A percentile compares a stretch with the other conserved stretches of the same genome.
Conservation (phyloP, 2,329 filamentous ascomycete genomes). For the Aspergillus pseudotamarii region DNA sequence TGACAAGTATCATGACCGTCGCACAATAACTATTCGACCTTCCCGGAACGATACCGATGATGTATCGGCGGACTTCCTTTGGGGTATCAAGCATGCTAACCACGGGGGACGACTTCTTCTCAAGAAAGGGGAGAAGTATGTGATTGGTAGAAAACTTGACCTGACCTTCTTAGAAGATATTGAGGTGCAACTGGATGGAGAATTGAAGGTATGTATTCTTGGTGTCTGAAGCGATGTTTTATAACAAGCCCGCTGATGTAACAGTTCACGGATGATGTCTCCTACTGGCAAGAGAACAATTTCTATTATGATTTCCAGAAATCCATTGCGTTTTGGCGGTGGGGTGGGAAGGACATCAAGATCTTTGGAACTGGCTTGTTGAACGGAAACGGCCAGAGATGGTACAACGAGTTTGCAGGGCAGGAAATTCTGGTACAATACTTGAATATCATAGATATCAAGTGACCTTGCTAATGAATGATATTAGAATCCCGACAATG, state of each 20-base stretch:
- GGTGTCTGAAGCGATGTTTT: neutral
- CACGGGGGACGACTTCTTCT: constrained; percentile 61
- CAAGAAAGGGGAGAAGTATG: constrained; percentile 56
- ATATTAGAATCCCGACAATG: constrained; percentile 53
- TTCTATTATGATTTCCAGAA: constrained; percentile 56
- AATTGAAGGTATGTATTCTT: constrained; percentile 46
- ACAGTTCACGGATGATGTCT: constrained; percentile 51
- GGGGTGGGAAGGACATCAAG: constrained; percentile 63
- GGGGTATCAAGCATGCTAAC: constrained; percentile 59
- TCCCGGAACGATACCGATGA: constrained; percentile 60
- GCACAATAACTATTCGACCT: constrained; percentile 55
- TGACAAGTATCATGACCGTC: constrained; percentile 38
- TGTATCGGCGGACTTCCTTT: constrained; percentile 58
- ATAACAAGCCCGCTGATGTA: neutral
- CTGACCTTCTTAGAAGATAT: constrained; percentile 61
- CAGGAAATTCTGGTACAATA: constrained; percentile 39
- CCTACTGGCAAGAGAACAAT: constrained; percentile 54
- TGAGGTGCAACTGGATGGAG: constrained; percentile 61
- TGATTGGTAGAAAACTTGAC: constrained; percentile 63
- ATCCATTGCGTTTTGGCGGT: constrained; percentile 65
- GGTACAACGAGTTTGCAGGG: constrained; percentile 54
- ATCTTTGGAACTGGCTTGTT: constrained; percentile 61
- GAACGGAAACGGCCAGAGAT: constrained; percentile 58
- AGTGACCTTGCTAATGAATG: constrained; percentile 10
- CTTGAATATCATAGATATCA: no score